Conservation (phyloP, 371 early-diverging fungal genomes). For the Circinella umbellata region DNA sequence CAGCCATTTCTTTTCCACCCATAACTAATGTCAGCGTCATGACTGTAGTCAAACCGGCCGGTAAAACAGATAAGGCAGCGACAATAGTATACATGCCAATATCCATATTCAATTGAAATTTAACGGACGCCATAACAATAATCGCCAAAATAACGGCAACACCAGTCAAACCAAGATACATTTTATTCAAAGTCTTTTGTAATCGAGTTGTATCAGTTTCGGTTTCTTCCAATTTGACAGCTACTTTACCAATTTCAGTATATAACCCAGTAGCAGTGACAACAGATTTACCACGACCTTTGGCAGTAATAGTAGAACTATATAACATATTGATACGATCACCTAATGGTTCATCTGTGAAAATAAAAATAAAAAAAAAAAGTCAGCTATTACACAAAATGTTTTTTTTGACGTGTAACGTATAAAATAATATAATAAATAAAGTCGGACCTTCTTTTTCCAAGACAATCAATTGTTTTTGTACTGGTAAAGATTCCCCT, state of each 20-base stretch:
- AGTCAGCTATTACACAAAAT: conserved; percentile 12
- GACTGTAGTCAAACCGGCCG: conserved; percentile 95
- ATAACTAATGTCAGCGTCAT: conserved; percentile 90
- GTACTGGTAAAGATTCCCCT: conserved; percentile 76
- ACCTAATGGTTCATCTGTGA: conserved; percentile 41
- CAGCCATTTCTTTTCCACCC: conserved; percentile 91
- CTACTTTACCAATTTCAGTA: conserved; percentile 94
- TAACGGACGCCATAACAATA: conserved; percentile 57
- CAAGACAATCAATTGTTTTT: conserved; percentile 42
- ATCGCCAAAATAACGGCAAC: conserved; percentile 56
- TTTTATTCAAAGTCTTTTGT: conserved; percentile 69
- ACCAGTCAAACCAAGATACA: conserved; percentile 61
- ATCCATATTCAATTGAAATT: conserved; percentile 62
- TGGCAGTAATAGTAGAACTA: conserved; percentile 60
- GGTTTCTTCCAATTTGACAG: conserved; percentile 24
- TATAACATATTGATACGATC: conserved; percentile 73
- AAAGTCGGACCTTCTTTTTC: background rate
- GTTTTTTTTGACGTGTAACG: background rate
- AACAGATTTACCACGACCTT: conserved; percentile 65
- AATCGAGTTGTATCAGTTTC: background rate
- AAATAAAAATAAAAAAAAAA: background rate
- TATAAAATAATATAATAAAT: too few species aligned
- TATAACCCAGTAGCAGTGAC: conserved; percentile 84
- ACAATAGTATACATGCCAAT: conserved; percentile 79
- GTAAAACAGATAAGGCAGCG: conserved; percentile 92